Evolutionary conservation across 192 early-diverging fungal species (phyloP), one percentile per base, ranked within the genome.

Genomic region (Linnemannia schmuckeri): DNA sequence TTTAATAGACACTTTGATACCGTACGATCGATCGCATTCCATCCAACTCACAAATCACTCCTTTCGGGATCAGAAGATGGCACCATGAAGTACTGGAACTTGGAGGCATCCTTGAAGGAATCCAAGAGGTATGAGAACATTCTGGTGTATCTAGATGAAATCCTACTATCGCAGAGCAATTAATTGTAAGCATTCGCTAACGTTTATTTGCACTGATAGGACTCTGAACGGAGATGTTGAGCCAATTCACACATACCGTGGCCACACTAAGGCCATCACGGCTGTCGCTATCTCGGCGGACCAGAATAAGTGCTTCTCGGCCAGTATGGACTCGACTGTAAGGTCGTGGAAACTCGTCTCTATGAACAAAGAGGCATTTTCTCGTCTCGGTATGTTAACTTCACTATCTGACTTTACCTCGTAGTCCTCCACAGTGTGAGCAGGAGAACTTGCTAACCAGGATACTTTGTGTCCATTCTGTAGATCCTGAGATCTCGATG

Each of bases 21-120:
- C 10, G 80, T 87, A 30, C 75, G 79, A n/a, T 87, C 85, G 63
- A 78, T 87, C 71, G 80, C 76, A 4, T 87, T 87, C 54, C 85
- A 87, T 72, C 90, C 92, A 17, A 88, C 73, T 9, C 90, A 94
- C 24, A 88, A 88, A 41, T 71, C 91, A 0, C 72, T 97, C n/a
- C 75, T 95, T 35, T 93, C 96, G 15, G 95, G 93, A n/a, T 95
- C 94, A 10, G 97, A 97, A 73, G 97, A 97, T 87, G 91, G 92
- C n/a, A 97, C 95, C 0, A 91, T 94, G 41, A 97, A 96, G 78
- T 82, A 96, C 54, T 96, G 95, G 95, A 93, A 96, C 72, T 79
- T 96, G 8, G 92, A 94, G 38, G 63, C 82, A 12, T 68, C 90
- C 12, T 57, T 88, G 9, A 61, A 77, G 30, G 88, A 87, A n/a